Percentiles rank a stretch among this genome's conserved stretches.
Conservation (phyloP, 73 alveolate species). For the Effrenium voratum region DNA sequence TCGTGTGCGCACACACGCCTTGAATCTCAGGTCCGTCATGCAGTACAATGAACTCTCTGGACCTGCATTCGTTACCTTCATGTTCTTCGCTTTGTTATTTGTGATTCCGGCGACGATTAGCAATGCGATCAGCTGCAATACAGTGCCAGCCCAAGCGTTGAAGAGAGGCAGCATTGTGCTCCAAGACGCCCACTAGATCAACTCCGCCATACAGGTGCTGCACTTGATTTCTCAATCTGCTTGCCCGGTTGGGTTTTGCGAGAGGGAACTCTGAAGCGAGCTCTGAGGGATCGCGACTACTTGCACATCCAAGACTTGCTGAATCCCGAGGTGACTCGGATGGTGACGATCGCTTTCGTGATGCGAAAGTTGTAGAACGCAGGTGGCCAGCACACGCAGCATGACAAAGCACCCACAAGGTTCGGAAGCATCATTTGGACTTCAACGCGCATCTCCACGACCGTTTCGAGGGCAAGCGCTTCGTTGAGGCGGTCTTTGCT, state of each 20-base stretch:
- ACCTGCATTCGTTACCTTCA: constrained; percentile 10
- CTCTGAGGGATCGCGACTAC: constrained; percentile 52
- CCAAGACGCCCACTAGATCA: too few species aligned
- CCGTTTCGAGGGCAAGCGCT: constrained; percentile 50
- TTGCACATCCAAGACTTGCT: constrained; percentile 76
- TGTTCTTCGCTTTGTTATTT: neutral
- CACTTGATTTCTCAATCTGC: too few species aligned
- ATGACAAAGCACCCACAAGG: too few species aligned
- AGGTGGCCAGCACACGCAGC: too few species aligned
- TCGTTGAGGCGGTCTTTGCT: constrained; percentile 67
- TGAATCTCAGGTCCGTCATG: too few species aligned
- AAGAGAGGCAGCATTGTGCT: too few species aligned
- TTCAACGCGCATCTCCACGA: constrained; percentile 51
- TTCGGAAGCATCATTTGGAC: constrained; percentile 66
- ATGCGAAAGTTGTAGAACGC: too few species aligned
- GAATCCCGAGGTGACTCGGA: constrained; percentile 49
- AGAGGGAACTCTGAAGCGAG: too few species aligned
- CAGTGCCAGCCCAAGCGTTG: neutral
- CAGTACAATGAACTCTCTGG: constrained; percentile 32
- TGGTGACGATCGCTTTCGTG: neutral
- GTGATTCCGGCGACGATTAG: neutral
- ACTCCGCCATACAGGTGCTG: too few species aligned
- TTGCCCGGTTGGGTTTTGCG: too few species aligned
- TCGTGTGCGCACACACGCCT: too few species aligned
- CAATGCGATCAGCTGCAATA: neutral